Percentiles rank a stretch among this genome's conserved stretches.
Evolutionary conservation across 139 green algal genomes (phyloP).

Genomic region (Chlamydomonas sp.): DNA sequence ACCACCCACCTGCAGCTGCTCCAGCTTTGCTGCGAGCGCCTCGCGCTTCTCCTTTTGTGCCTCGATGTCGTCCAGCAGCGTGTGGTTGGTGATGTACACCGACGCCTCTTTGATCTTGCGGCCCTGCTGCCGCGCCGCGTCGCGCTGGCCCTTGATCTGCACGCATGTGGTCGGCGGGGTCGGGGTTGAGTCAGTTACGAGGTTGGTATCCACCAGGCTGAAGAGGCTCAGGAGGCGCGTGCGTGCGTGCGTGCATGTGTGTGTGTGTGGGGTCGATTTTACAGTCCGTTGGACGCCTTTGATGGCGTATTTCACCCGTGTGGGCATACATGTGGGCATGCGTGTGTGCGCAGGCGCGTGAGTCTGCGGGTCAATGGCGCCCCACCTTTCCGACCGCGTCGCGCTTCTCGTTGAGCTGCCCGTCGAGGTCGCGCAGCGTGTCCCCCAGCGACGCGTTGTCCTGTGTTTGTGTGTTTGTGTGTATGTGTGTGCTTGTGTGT

Average conservation of each 20-base stretch:
- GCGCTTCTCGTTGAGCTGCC: conserved; percentile 28
- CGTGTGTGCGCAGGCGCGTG: not conserved
- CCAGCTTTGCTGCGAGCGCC: conserved; percentile 30
- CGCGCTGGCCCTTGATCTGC: conserved; percentile 26
- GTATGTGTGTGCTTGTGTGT: too few species aligned
- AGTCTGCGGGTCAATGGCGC: not conserved
- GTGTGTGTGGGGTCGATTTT: too few species aligned
- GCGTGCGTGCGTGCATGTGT: too few species aligned
- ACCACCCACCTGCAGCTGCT: too few species aligned
- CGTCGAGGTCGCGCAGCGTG: conserved; percentile 32
- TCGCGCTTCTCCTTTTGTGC: conserved; percentile 33
- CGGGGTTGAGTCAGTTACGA: not conserved
- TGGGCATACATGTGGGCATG: conserved; percentile 4
- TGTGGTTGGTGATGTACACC: conserved; percentile 42
- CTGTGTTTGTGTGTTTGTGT: too few species aligned
- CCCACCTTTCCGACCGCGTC: conserved; percentile 25
- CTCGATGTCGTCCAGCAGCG: conserved; percentile 55
- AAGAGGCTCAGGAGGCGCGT: not conserved
- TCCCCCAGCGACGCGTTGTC: conserved; percentile 43
- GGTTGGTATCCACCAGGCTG: not conserved
- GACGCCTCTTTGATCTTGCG: conserved; percentile 41
- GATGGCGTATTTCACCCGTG: too few species aligned
- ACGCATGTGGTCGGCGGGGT: not conserved
- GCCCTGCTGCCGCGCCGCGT: conserved; percentile 37
- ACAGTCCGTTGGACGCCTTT: too few species aligned